Conservation (phyloP, 768 basidiomycete genomes). For the Trametes cinnabarina region DNA sequence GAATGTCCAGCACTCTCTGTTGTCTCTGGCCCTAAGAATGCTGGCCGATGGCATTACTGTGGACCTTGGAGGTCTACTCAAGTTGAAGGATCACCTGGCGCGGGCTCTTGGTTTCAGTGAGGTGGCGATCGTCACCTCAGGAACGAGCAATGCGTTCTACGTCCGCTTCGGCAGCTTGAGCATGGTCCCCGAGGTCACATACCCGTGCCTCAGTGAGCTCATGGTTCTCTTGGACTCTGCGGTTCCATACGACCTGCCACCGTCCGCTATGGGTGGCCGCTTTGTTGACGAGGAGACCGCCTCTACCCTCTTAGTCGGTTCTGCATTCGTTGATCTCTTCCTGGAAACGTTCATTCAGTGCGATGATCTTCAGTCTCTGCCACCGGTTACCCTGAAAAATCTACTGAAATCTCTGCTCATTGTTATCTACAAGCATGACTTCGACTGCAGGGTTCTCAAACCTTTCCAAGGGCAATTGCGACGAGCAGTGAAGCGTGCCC, state of each 20-base stretch:
- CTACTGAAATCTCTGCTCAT: constrained; percentile 64
- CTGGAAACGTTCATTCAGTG: constrained; percentile 50
- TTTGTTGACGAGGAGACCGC: constrained; percentile 41
- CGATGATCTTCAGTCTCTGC: constrained; percentile 45
- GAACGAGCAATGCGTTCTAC: constrained; percentile 48
- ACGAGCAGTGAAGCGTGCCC: constrained; percentile 47
- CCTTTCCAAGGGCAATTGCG: constrained; percentile 55
- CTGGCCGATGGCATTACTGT: constrained; percentile 60
- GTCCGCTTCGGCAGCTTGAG: constrained; percentile 52
- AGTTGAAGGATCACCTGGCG: constrained; percentile 51
- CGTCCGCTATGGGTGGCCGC: constrained; percentile 44
- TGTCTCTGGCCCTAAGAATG: constrained; percentile 63
- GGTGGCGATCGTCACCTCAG: constrained; percentile 44
- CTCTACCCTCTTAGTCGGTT: constrained; percentile 53
- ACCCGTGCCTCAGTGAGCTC: constrained; percentile 59
- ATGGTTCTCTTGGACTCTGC: constrained; percentile 59
- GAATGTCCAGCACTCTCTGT: constrained; percentile 47
- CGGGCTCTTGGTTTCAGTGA: constrained; percentile 57
- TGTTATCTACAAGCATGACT: constrained; percentile 72
- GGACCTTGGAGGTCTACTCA: constrained; percentile 51
- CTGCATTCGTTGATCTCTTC: constrained; percentile 59
- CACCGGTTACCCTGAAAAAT: constrained; percentile 55
- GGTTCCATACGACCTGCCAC: constrained; percentile 45
- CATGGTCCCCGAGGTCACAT: constrained; percentile 41
- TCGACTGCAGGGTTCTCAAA: constrained; percentile 51